Evolutionary conservation across 495 filamentous ascomycete genomes (phyloP), one percentile per base, ranked within the genome.

Genomic region (Xylaria acuta): DNA sequence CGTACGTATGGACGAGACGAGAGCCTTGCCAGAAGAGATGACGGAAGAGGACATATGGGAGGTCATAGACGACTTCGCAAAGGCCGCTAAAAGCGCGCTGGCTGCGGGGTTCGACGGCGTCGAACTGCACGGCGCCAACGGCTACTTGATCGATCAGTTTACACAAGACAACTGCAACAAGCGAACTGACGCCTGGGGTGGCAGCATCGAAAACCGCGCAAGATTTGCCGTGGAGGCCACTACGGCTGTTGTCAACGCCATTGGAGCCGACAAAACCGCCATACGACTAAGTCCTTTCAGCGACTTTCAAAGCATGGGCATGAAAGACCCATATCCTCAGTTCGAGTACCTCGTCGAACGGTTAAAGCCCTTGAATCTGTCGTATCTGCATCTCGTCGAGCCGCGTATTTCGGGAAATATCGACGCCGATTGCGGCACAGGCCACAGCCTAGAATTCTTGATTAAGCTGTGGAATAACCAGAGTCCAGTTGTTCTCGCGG

Each of bases 91-190:
- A 77, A 81, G 66, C 36, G 82, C 81, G 34, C 72, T 84, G 8
- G 74, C 75, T 8, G 77, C 76, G 5, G 82, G 84, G 18, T 88
- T 88, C 71, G 87, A 90, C 69, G 87, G 87, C 2, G 83, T 89
- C 8, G 88, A 90, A 70, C 60, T 89, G 12, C 87, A 90, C 72
- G 86, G 83, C 75, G 87, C 82, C 7, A 87, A 89, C 69, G 88
- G 88, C 0, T 89, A 88, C 67, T 79, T 90, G 0, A 78, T 85
- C 2, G 87, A 88, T 58, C 86, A 89, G 74, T 89, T 90, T 76
- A 79, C 86, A 7, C 82, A 84, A 53, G 81, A 83, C 51, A 85
- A 81, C 27, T 82, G 83, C 70, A 89, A 89, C 78, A 83, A 74
- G 34, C 80, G 87, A 1, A 86, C 82, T 0, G 88, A 90, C 71